Conservation (phyloP, 2,329 filamentous ascomycete species). For the Sporothrix schenckii region DNA sequence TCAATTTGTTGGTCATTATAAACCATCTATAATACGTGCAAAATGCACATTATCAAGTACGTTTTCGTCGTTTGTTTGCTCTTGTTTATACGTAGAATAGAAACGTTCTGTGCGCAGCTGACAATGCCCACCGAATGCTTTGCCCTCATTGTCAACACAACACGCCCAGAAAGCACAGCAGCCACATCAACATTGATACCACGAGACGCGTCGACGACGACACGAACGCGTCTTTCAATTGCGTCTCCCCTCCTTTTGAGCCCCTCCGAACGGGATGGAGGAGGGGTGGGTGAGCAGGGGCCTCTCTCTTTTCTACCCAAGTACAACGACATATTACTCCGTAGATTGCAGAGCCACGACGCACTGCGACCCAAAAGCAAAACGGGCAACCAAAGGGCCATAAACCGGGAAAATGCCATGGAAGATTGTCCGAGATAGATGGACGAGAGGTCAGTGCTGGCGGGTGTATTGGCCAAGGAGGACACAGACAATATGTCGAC, state of each 20-base stretch:
- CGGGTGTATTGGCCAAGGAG: too few species aligned
- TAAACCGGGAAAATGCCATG: not conserved
- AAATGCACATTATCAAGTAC: constrained; percentile 4
- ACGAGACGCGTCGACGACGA: constrained; percentile 15
- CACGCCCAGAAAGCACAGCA: not conserved
- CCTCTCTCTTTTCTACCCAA: not conserved
- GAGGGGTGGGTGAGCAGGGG: constrained; percentile 13
- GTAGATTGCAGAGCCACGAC: constrained; percentile 1
- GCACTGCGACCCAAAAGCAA: constrained; percentile 6
- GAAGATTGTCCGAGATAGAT: constrained; percentile 13
- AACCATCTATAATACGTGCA: not conserved
- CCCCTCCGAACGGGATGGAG: constrained; percentile 1
- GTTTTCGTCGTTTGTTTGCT: not conserved
- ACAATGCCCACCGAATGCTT: not conserved
- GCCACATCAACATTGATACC: not conserved
- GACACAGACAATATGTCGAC: too few species aligned
- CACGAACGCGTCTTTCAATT: not conserved
- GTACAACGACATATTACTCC: not conserved
- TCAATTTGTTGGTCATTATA: not conserved
- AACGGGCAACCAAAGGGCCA: not conserved
- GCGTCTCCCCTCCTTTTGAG: not conserved
- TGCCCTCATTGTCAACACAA: not conserved
- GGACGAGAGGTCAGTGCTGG: constrained; percentile 2
- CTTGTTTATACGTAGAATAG: not conserved
- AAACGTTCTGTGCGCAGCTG: not conserved